A percentile compares a stretch with the other conserved stretches of the same genome.
phyloP scores from a whole-genome alignment of 2,329 filamentous ascomycete species.

The Alternaria arbusti region DNA sequence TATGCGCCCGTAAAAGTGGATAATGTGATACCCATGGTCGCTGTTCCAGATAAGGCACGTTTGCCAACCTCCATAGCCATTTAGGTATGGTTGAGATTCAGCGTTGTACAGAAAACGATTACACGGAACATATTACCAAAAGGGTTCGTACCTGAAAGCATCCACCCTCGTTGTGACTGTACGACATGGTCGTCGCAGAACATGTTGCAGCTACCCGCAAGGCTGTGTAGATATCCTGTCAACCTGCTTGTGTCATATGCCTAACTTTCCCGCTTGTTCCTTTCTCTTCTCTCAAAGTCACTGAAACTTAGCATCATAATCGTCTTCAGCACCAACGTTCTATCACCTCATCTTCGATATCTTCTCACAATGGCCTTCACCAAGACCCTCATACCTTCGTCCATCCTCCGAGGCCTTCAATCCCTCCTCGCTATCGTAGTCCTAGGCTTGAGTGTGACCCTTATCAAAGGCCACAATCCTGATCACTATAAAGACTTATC shows the following conservation, averaged over 20 bases:
- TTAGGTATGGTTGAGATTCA: too few relatives aligned
- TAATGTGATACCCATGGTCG: too few relatives aligned
- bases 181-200: background rate
- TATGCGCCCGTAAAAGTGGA: too few relatives aligned
- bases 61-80: too few relatives aligned
- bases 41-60: too few relatives aligned
- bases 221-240: background rate
- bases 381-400: background rate
- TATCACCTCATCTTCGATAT: background rate
- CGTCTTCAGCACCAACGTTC: background rate
- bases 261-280: background rate
- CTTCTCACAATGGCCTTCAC: background rate
- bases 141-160: too few relatives aligned
- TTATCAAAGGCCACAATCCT: background rate
- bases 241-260: background rate
- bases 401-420: background rate
- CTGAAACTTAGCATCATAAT: too few relatives aligned
- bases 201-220: background rate
- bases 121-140: too few relatives aligned
- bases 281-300: background rate
- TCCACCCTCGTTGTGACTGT: background rate
- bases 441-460: background rate
- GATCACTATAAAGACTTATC: background rate
- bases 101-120: too few relatives aligned
- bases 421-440: background rate